These are phyloP conservation scores for Coprinopsis sp. DNA, from an alignment of 768 basidiomycete species.

Conservation along the genomic window DNA sequence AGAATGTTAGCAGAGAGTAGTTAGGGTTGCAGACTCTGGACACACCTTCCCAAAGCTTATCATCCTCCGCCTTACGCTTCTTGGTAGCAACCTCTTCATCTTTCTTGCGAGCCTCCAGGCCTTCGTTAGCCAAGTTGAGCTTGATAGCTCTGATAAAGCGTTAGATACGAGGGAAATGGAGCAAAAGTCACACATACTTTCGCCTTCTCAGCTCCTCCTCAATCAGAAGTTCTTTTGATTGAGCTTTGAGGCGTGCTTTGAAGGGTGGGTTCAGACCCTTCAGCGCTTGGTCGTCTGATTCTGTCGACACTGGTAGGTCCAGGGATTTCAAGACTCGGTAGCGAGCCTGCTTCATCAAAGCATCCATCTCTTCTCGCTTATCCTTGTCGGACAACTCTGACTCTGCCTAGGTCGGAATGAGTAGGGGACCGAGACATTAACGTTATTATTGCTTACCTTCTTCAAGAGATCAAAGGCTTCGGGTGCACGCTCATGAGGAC, in stretches of 20 bases:
- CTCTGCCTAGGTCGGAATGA: conserved; percentile 55
- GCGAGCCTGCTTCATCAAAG: conserved; percentile 73
- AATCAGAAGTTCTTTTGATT: conserved; percentile 81
- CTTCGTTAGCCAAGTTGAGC: conserved; percentile 89
- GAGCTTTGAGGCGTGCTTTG: conserved; percentile 59
- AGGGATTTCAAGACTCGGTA: conserved; percentile 57
- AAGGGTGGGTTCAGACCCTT: conserved; percentile 57
- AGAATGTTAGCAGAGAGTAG: not conserved
- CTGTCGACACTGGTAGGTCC: conserved; percentile 54
- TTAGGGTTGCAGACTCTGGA: conserved; percentile 1
- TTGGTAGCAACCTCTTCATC: conserved; percentile 73
- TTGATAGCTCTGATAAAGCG: conserved; percentile 62
- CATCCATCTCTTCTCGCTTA: conserved; percentile 79
- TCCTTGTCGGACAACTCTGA: conserved; percentile 74
- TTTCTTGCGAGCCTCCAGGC: conserved; percentile 88
- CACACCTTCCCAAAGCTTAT: conserved; percentile 85
- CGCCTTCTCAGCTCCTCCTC: conserved; percentile 85
- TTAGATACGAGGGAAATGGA: conserved; percentile 2
- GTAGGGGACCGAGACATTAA: not conserved
- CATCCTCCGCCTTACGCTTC: conserved; percentile 88
- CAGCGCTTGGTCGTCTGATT: conserved; percentile 56
- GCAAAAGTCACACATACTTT: conserved; percentile 48
- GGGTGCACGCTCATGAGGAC: conserved; percentile 78
- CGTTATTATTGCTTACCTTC: conserved; percentile 52
- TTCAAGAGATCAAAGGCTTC: conserved; percentile 93